A percentile compares a stretch with the other conserved stretches of the same genome.
These are phyloP conservation scores for Phylloporus arenicola DNA, from an alignment of 768 basidiomycete genomes.

Conservation along the genomic window DNA sequence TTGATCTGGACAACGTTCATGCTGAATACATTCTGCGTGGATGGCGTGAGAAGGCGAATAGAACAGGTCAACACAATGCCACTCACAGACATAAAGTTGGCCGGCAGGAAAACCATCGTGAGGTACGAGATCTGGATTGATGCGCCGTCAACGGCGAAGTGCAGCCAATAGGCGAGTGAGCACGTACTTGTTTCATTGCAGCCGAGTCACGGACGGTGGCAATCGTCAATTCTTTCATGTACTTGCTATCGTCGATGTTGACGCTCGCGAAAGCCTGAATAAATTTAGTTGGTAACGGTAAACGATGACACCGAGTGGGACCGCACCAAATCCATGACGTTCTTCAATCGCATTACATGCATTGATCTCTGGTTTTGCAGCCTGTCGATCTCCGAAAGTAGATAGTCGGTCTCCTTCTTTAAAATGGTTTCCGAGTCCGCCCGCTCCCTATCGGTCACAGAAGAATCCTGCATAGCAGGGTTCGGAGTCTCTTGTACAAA, in stretches of 20 bases:
- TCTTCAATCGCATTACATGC: constrained; percentile 28
- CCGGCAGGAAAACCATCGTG: constrained; percentile 58
- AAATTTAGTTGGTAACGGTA: neutral
- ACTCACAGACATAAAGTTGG: constrained; percentile 38
- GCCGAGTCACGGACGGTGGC: constrained; percentile 40
- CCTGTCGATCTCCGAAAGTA: constrained; percentile 46
- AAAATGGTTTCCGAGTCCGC: constrained; percentile 30
- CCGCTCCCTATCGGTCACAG: constrained; percentile 13
- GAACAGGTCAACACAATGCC: no score
- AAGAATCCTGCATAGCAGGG: constrained; percentile 37
- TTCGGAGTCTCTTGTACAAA: constrained; percentile 47
- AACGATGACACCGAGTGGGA: neutral
- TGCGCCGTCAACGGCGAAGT: neutral
- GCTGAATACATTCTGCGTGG: constrained; percentile 43
- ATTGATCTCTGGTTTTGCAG: constrained; percentile 34
- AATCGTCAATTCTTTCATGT: constrained; percentile 47
- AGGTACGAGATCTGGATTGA: constrained; percentile 38
- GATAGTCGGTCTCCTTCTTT: constrained; percentile 42
- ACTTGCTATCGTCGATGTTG: constrained; percentile 50
- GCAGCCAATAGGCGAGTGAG: constrained; percentile 21
- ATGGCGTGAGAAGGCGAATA: neutral
- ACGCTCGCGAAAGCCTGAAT: constrained; percentile 53
- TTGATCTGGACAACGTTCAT: constrained; percentile 52
- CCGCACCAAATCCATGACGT: constrained; percentile 32
- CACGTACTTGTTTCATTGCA: constrained; percentile 32